A percentile compares a stretch with the other conserved stretches of the same genome.
phyloP scores from a whole-genome alignment of 305 asterid species.

The Rubia balearica region DNA sequence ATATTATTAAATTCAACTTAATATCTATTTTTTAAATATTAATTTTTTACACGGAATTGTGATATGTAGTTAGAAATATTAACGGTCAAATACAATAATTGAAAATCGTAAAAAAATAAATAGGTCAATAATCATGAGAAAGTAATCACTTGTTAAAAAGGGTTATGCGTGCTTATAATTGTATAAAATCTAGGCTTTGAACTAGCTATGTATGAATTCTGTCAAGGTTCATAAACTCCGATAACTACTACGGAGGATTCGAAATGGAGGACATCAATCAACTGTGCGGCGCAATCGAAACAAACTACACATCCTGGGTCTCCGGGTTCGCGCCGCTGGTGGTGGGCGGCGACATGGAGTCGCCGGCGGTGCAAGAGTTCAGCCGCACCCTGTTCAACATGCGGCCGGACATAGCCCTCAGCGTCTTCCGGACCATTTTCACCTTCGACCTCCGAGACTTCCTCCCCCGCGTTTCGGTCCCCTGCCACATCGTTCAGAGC shows the following conservation, averaged over 20 bases:
- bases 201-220: neutral
- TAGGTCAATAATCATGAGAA: too few species aligned
- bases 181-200: too few species aligned
- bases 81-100: too few species aligned
- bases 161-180: too few species aligned
- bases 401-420: constrained; percentile 72
- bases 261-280: constrained; percentile 53
- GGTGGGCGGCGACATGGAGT: constrained; percentile 80
- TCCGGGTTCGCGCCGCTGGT: constrained; percentile 68
- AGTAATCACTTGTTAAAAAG: too few species aligned
- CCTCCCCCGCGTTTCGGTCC: constrained; percentile 41
- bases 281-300: constrained; percentile 44
- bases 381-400: constrained; percentile 66
- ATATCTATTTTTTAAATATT: too few species aligned
- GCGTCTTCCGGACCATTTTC: constrained; percentile 45
- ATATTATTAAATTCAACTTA: too few species aligned
- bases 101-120: too few species aligned
- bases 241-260: constrained; percentile 70
- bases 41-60: too few species aligned
- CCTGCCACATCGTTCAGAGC: constrained; percentile 75
- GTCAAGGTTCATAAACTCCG: constrained; percentile 48
- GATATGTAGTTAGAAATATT: too few species aligned
- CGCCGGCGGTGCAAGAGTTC: constrained; percentile 67
- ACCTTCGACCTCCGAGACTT: constrained; percentile 41
- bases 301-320: constrained; percentile 77